Evolutionary conservation across 2,329 filamentous ascomycete genomes (phyloP).

Genomic region (Macroventuria anomochaeta): DNA sequence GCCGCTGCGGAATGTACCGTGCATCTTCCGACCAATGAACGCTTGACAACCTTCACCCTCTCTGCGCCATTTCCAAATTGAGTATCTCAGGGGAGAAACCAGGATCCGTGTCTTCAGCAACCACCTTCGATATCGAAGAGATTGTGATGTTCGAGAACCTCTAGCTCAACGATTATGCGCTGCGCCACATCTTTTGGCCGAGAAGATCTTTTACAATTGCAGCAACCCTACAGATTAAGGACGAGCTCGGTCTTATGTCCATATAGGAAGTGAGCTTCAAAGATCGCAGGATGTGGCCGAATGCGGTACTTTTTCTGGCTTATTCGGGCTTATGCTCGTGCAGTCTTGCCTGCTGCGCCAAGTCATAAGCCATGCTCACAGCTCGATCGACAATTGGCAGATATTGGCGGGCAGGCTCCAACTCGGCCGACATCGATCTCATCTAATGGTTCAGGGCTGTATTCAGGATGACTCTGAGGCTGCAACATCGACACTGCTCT

Average conservation of each 20-base stretch:
- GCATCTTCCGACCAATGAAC: slow-evolving; percentile 10
- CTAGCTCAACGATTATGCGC: not conserved
- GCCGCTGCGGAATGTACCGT: slow-evolving; percentile 15
- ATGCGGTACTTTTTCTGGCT: not conserved
- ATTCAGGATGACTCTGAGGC: not conserved
- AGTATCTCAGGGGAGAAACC: slow-evolving; percentile 7
- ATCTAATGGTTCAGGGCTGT: not conserved
- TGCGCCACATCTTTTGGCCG: not conserved
- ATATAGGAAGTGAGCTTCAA: not conserved
- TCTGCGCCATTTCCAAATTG: slow-evolving; percentile 5
- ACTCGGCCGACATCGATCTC: not conserved
- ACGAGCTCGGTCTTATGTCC: not conserved
- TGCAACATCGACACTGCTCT: not conserved
- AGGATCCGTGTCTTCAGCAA: not conserved
- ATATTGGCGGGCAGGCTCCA: not conserved
- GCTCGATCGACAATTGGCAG: not conserved
- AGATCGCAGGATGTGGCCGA: not conserved
- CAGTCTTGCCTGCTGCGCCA: not conserved
- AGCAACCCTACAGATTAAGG: not conserved
- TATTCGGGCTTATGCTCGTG: not conserved
- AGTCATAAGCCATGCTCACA: not conserved
- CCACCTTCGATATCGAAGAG: not conserved
- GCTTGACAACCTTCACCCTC: not conserved
- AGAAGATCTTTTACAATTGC: not conserved
- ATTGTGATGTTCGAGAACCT: not conserved